Conservation (phyloP, 768 basidiomycete genomes). For the Postia placenta region DNA sequence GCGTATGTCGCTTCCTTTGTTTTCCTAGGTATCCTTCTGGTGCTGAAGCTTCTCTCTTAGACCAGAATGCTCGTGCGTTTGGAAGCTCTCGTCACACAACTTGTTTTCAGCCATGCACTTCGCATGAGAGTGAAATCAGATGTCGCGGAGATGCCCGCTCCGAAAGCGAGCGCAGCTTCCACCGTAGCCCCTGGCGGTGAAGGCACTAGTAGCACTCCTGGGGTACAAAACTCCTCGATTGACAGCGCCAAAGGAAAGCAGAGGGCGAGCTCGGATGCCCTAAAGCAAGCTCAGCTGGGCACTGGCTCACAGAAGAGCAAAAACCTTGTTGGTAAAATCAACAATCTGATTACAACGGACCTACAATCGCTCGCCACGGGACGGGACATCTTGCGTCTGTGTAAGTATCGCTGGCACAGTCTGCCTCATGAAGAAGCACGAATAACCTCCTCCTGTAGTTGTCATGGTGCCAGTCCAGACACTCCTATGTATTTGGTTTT, state of each 20-base stretch:
- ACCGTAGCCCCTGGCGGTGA: slow-evolving; percentile 15
- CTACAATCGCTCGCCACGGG: slow-evolving; percentile 20
- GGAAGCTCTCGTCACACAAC: slow-evolving; percentile 44
- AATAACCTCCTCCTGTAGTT: slow-evolving; percentile 3
- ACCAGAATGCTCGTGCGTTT: slow-evolving; percentile 35
- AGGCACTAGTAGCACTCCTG: slow-evolving; percentile 2
- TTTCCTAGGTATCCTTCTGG: neutral
- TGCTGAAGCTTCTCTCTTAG: slow-evolving; percentile 6
- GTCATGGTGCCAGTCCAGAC: slow-evolving; percentile 37
- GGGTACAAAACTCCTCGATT: neutral
- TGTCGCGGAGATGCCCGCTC: slow-evolving; percentile 16
- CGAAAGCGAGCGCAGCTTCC: slow-evolving; percentile 22
- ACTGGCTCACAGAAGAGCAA: slow-evolving; percentile 6
- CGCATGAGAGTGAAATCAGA: slow-evolving; percentile 44
- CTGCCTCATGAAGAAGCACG: too few species aligned
- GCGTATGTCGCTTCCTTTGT: slow-evolving; percentile 4
- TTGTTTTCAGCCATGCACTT: slow-evolving; percentile 51
- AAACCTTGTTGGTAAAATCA: slow-evolving; percentile 68
- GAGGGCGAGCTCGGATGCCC: slow-evolving; percentile 2
- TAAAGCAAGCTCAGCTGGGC: neutral
- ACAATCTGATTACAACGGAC: slow-evolving; percentile 57
- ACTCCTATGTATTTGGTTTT: slow-evolving; percentile 32
- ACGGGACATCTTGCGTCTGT: slow-evolving; percentile 20
- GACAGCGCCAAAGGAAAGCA: slow-evolving; percentile 7
- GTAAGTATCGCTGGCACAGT: slow-evolving; percentile 1